Conservation (phyloP, 306 rosid genomes). For the Acacia confusa region DNA sequence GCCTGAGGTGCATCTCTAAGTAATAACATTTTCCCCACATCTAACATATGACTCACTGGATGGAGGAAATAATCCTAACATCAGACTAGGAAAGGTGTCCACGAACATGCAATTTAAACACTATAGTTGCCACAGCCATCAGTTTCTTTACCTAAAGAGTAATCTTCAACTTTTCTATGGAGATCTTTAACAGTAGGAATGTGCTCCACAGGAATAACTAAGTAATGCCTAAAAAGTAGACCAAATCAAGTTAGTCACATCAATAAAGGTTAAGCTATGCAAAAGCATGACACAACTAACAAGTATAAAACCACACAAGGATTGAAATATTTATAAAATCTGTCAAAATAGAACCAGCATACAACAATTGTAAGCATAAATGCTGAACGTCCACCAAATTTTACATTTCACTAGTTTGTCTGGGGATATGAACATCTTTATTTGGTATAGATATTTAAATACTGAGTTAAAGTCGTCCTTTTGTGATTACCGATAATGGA, state of each 20-base stretch:
- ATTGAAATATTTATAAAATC: background rate
- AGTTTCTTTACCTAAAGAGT: slow-evolving; percentile 57
- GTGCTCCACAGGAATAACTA: slow-evolving; percentile 68
- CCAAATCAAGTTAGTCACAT: slow-evolving; percentile 16
- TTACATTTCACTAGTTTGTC: background rate
- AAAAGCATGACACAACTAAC: background rate
- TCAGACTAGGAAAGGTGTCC: background rate
- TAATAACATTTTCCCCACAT: slow-evolving; percentile 62
- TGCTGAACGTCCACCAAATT: slow-evolving; percentile 4
- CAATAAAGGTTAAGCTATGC: background rate
- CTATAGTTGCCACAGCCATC: background rate
- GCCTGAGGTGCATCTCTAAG: slow-evolving; percentile 67
- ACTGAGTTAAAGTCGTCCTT: background rate
- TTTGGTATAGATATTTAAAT: background rate
- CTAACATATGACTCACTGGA: slow-evolving; percentile 75
- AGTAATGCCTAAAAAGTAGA: slow-evolving; percentile 64
- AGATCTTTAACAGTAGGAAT: slow-evolving; percentile 67
- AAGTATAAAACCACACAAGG: background rate
- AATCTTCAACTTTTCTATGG: slow-evolving; percentile 53
- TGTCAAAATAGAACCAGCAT: slow-evolving; percentile 1
- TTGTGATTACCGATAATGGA: background rate
- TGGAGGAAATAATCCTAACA: slow-evolving; percentile 21
- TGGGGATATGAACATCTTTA: background rate
- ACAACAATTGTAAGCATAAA: background rate
- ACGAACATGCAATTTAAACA: background rate